Base-by-base conservation (phyloP, 495 filamentous ascomycete genomes). In the Thermothielavioides terrestris region DNA sequence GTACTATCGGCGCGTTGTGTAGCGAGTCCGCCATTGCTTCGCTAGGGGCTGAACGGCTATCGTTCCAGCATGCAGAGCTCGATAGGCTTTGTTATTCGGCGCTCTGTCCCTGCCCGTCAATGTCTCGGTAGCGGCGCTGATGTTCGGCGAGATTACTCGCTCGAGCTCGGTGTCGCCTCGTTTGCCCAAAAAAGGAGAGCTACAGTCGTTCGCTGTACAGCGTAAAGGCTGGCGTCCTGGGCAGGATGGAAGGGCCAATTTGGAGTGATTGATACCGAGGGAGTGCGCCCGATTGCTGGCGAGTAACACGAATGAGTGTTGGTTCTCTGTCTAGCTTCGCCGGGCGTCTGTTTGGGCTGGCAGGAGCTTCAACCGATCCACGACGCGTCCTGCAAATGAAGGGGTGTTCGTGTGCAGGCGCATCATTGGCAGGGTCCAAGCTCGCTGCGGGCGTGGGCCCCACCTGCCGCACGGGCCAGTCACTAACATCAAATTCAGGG, bases 1-100 rank as follows among this genome's bases (percentile, higher is more conserved):
- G 85, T 58, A 99, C 94, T 60, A 99, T 94, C 42, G 92, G 89
- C 55, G 89, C 90, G 72, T 97, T 97, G 74, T 91, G 90, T 45
- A 95, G 83, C 53, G 83, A 85, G 67, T 94, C 88, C 42, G 81
- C 75, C 85, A 90, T 89, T 53, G 32, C n/a, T 50, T 6, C 27
- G 28, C 23, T 22, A 20, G 11, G 21, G 26, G 11, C 20, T 3
- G 3, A 22, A 22, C 3, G 26, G 10, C 17, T 52, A 42, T 11
- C 6, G 42, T 14, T n/a, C 42, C 35, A 25, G 20, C 50, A 52
- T 52, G 50, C 18, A 46, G 17, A 15, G 8, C 8, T 32, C 12
- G 17, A 35, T 3, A 30, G 7, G 36, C 5, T 14, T n/a, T 30
- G 23, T 10, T 38, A 11, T 1, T 30, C 25, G 30, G 21, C 3